These are phyloP conservation scores for Coemansia biformis DNA, from an alignment of 192 early-diverging fungal genomes.

Conservation along the genomic window DNA sequence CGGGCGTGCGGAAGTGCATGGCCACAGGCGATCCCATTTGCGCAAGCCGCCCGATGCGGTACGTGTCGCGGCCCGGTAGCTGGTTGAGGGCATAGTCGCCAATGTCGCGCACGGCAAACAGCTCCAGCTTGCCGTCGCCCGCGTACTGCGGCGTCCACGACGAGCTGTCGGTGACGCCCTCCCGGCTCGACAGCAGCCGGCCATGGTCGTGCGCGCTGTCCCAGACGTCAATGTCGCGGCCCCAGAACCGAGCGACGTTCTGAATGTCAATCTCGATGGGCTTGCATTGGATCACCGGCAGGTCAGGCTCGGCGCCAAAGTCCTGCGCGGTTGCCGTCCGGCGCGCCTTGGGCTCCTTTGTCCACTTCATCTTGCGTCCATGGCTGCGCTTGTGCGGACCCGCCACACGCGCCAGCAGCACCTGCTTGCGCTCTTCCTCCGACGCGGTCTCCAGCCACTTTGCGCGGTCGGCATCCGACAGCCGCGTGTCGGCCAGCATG, in stretches of 20 bases:
- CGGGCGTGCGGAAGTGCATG: slow-evolving; percentile 53
- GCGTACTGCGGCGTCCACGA: slow-evolving; percentile 64
- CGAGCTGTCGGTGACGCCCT: slow-evolving; percentile 50
- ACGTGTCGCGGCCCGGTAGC: slow-evolving; percentile 52
- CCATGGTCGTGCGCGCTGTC: slow-evolving; percentile 46
- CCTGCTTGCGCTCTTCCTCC: slow-evolving; percentile 32
- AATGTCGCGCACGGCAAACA: slow-evolving; percentile 59
- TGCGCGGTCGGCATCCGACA: slow-evolving; percentile 36
- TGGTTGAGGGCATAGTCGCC: slow-evolving; percentile 61
- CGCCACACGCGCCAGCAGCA: slow-evolving; percentile 32
- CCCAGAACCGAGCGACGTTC: slow-evolving; percentile 69
- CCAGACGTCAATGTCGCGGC: slow-evolving; percentile 68
- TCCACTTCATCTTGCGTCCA: slow-evolving; percentile 41
- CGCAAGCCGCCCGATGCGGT: slow-evolving; percentile 60
- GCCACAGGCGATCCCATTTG: slow-evolving; percentile 57
- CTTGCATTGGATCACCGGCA: slow-evolving; percentile 53
- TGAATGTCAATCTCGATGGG: slow-evolving; percentile 69
- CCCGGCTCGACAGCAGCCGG: slow-evolving; percentile 41
- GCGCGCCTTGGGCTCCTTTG: slow-evolving; percentile 35
- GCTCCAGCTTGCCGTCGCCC: slow-evolving; percentile 63
- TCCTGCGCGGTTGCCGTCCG: slow-evolving; percentile 30
- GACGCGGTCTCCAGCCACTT: slow-evolving; percentile 26
- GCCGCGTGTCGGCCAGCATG: slow-evolving; percentile 39
- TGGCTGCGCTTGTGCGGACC: slow-evolving; percentile 31
- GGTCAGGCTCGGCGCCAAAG: slow-evolving; percentile 28